These are phyloP conservation scores for Dactylonectria estremocensis DNA, from an alignment of 2,329 filamentous ascomycete species.

Conservation along the genomic window DNA sequence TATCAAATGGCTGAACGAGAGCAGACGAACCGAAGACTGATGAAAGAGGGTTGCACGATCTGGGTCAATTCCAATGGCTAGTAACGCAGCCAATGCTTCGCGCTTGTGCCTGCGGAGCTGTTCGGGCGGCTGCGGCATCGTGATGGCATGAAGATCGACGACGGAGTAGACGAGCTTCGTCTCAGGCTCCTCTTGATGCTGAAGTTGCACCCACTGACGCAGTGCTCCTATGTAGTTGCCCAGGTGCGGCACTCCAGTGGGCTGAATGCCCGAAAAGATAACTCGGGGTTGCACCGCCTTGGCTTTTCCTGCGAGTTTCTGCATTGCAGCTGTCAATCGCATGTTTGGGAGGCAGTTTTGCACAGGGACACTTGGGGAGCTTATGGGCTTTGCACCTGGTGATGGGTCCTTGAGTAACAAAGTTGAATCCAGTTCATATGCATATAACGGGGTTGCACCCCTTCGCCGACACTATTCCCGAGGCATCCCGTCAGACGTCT, in stretches of 20 bases:
- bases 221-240: slow-evolving; percentile 96
- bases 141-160: slow-evolving; percentile 95
- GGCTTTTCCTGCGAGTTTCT: slow-evolving; percentile 6
- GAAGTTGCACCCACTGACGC: slow-evolving; percentile 86
- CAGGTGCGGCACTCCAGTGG: slow-evolving; percentile 92
- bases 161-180: slow-evolving; percentile 85
- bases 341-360: not conserved
- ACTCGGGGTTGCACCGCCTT: slow-evolving; percentile 54
- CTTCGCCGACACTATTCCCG: not conserved
- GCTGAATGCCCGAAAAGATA: slow-evolving; percentile 97
- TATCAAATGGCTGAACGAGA: not conserved
- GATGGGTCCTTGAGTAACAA: slow-evolving; percentile 13
- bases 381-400: slow-evolving; percentile 14
- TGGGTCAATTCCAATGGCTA: slow-evolving; percentile 89
- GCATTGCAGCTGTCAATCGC: slow-evolving; percentile 4
- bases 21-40: slow-evolving; percentile 77
- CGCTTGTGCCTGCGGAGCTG: slow-evolving; percentile 76
- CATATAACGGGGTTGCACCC: slow-evolving; percentile 43
- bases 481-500: not conserved
- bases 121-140: slow-evolving; percentile 76
- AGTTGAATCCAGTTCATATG: slow-evolving; percentile 36
- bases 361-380: not conserved
- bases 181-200: slow-evolving; percentile 70
- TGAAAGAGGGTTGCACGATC: slow-evolving; percentile 85
- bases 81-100: slow-evolving; percentile 83